Conservation (phyloP, 495 filamentous ascomycete species). For the Cercophora samala region DNA sequence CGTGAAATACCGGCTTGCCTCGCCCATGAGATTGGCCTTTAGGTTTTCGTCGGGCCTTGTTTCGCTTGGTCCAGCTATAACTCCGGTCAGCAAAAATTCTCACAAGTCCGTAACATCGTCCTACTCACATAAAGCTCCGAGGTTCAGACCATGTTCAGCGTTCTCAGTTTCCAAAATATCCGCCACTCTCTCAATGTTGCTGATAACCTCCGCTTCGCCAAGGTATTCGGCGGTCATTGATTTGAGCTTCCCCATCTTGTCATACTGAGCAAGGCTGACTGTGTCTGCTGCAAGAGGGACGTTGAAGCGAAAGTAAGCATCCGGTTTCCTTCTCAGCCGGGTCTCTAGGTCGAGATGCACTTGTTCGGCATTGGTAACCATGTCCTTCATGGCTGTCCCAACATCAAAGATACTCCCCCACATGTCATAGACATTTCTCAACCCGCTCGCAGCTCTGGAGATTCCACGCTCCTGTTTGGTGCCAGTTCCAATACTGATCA, state of each 20-base stretch:
- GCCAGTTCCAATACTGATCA: constrained; percentile 26
- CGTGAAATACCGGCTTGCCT: constrained; percentile 21
- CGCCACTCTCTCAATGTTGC: constrained; percentile 7
- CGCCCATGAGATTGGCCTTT: neutral
- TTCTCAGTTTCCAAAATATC: constrained; percentile 3
- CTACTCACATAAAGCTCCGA: constrained; percentile 15
- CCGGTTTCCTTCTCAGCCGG: neutral
- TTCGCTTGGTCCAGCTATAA: constrained; percentile 11
- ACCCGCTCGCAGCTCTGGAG: constrained; percentile 1
- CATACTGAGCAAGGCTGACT: constrained; percentile 40
- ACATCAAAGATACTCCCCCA: neutral
- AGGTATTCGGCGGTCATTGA: constrained; percentile 19
- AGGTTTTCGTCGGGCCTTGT: neutral
- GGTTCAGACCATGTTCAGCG: constrained; percentile 12
- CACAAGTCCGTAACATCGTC: too few species aligned
- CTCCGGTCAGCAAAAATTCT: neutral
- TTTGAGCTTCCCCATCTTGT: constrained; percentile 21
- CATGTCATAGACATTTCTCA: neutral
- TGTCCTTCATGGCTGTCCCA: constrained; percentile 13
- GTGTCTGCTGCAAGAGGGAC: constrained; percentile 70
- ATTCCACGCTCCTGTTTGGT: constrained; percentile 9
- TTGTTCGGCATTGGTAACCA: constrained; percentile 17
- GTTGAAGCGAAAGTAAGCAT: constrained; percentile 26
- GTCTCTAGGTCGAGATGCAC: neutral
- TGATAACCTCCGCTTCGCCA: neutral